phyloP scores from a whole-genome alignment of 306 rosid species.

The Cyclanthera cordifolia region DNA sequence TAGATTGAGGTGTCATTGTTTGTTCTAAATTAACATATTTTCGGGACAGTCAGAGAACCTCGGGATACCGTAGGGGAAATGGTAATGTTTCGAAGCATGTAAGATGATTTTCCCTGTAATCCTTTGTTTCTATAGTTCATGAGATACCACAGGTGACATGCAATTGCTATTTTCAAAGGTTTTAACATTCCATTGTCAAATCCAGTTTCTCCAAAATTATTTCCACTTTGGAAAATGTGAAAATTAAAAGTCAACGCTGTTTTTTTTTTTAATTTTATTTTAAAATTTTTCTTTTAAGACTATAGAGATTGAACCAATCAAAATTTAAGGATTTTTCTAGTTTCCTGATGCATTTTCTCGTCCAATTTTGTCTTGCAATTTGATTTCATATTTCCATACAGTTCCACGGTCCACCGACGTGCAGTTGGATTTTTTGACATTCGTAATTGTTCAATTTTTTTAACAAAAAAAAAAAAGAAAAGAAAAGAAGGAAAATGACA shows the following conservation, averaged over 20 bases:
- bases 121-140: neutral
- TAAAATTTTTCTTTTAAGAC: too few species aligned
- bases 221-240: neutral
- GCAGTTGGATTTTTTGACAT: neutral
- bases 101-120: neutral
- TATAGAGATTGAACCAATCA: too few species aligned
- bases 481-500: neutral
- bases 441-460: neutral
- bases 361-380: too few species aligned
- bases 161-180: neutral
- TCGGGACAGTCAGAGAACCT: too few species aligned
- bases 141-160: neutral
- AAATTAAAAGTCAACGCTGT: neutral
- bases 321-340: too few species aligned
- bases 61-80: neutral
- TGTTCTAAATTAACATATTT: neutral
- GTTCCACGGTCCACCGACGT: neutral
- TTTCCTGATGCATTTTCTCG: too few species aligned
- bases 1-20: neutral
- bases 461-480: too few species aligned
- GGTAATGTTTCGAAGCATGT: neutral
- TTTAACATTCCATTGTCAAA: neutral
- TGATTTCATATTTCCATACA: neutral
- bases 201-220: neutral
- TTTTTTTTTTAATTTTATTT: too few species aligned